A percentile compares a stretch with the other conserved stretches of the same genome.
These are phyloP conservation scores for Tricharina praecox DNA, from an alignment of 495 filamentous ascomycete species.

Conservation along the genomic window DNA sequence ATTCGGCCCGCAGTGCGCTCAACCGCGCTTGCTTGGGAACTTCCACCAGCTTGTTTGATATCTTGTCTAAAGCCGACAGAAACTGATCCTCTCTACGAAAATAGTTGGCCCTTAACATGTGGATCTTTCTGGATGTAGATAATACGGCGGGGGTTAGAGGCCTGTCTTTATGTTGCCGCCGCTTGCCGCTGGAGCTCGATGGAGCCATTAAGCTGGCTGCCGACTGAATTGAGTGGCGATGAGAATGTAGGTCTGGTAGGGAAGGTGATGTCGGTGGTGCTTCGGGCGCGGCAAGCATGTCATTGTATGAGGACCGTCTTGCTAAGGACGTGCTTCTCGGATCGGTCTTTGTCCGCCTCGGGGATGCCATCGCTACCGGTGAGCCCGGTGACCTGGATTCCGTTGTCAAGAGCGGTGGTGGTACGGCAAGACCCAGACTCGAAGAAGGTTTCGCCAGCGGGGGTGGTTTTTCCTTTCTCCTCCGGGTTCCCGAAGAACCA, in stretches of 20 bases:
- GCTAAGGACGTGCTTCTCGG: conserved; percentile 20
- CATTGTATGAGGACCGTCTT: conserved; percentile 23
- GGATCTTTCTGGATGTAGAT: conserved; percentile 39
- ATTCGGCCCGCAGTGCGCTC: conserved; percentile 56
- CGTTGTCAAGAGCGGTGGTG: neutral
- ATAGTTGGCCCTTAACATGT: conserved; percentile 52
- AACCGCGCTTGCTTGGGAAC: conserved; percentile 59
- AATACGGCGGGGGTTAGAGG: conserved; percentile 38
- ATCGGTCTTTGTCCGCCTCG: conserved; percentile 13
- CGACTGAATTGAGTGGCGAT: conserved; percentile 19
- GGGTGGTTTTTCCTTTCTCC: conserved; percentile 32
- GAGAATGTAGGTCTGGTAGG: conserved; percentile 42
- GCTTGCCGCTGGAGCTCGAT: neutral
- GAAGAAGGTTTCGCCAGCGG: conserved; percentile 29
- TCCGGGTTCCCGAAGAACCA: conserved; percentile 31
- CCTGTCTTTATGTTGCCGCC: conserved; percentile 28
- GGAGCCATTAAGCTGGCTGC: neutral
- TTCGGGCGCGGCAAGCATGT: conserved; percentile 33
- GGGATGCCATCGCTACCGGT: neutral
- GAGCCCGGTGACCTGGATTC: neutral
- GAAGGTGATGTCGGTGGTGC: conserved; percentile 48
- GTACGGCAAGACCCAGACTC: neutral
- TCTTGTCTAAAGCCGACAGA: conserved; percentile 53
- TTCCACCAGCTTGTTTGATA: conserved; percentile 55
- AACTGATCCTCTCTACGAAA: conserved; percentile 59